These are phyloP conservation scores for Yamadazyma akitaensis DNA, from an alignment of 805 yeast species.

Conservation along the genomic window DNA sequence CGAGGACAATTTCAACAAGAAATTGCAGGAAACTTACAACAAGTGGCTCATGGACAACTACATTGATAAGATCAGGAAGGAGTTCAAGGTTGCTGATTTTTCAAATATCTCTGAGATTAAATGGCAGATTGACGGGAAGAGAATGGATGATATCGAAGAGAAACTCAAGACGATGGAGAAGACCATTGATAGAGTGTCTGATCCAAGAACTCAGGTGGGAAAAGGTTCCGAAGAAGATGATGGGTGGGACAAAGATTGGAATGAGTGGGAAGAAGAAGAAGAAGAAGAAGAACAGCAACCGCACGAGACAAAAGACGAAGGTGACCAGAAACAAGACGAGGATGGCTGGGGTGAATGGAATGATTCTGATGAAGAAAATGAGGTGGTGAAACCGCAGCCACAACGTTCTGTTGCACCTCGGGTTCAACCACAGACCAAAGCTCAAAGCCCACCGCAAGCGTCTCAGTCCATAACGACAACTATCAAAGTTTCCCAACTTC, in stretches of 20 bases:
- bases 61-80: conserved; percentile 25
- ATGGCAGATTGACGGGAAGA: conserved; percentile 9
- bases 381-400: conserved; percentile 7
- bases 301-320: not conserved
- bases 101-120: conserved; percentile 15
- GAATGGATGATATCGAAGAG: conserved; percentile 11
- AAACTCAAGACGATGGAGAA: conserved; percentile 11
- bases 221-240: conserved; percentile 3
- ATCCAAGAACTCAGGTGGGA: not conserved
- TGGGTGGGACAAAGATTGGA: conserved; percentile 30
- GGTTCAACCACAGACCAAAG: not conserved
- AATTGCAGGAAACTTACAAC: conserved; percentile 24
- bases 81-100: conserved; percentile 17
- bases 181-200: conserved; percentile 7
- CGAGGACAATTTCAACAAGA: conserved; percentile 18
- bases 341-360: conserved; percentile 22
- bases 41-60: conserved; percentile 33
- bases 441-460: not conserved
- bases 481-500: conserved; percentile 20
- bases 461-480: conserved; percentile 2
- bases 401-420: not conserved
- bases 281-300: not conserved
- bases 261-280: conserved; percentile 10
- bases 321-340: conserved; percentile 8
- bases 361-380: conserved; percentile 20